Base-by-base conservation (phyloP, 345 rosid genomes). In the Trapa bicornis region DNA sequence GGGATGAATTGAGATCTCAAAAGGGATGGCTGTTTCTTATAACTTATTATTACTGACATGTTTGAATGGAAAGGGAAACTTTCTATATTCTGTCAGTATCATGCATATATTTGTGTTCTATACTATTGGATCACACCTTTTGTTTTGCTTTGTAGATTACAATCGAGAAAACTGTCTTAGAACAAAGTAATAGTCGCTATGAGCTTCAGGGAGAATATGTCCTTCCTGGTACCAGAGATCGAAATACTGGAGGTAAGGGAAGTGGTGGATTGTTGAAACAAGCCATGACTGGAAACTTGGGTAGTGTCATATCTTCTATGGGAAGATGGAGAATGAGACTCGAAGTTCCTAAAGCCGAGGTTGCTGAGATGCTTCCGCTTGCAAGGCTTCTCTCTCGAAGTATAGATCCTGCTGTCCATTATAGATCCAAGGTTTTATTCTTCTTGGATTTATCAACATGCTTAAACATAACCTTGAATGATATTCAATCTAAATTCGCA, bases 201-300 rank as follows among this genome's bases (percentile, higher is more conserved):
- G 98, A 90, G 88, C 94, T 93, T 84, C 98, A 93, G 85, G 98
- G 97, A 22, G 98, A 93, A 85, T 93, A 93, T 84, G 98, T 93
- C 54, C 80, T 93, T 65, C 98, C 98, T 73, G 98, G 98, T 43
- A 83, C 86, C 69, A 84, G 98, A 57, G 98, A 93, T 69, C 87
- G 96, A 61, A 85, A 80, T 77, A 76, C 84, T 78, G 72, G 85
- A 70, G 89, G 83, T 60, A 85, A 90, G 77, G 89, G 79, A 77
- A 81, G 70, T 67, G 97, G 83, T 74, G 90, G 86, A 70, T 82
- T 93, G 79, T 82, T 93, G 42, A 80, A 86, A 85, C 86, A 89
- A 78, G 97, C 94, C 74, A 88, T 90, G 96, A 84, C 88, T 58
- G 98, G 98, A 42, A 97, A 90, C 75, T 81, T 90, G 37, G 86